Percentiles rank a stretch among this genome's conserved stretches.
Conservation (phyloP, 1,139 yeast genomes). For the Blastobotrys ciferrii region DNA sequence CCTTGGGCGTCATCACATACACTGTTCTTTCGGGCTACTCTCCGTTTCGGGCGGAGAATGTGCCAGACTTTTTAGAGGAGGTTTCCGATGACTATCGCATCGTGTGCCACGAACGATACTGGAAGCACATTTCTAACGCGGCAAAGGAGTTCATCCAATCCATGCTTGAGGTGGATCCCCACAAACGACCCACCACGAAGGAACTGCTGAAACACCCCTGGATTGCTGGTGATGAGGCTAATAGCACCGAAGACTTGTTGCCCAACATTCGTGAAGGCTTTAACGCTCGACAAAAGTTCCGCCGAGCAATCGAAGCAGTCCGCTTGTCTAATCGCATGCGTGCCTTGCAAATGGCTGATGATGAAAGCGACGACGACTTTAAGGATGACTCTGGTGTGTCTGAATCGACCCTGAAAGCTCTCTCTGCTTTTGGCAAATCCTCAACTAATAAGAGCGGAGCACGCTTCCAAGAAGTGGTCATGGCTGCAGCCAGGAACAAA, state of each 20-base stretch:
- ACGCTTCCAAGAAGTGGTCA: slow-evolving; percentile 72
- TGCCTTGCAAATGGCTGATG: slow-evolving; percentile 54
- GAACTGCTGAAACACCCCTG: slow-evolving; percentile 67
- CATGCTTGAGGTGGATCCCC: slow-evolving; percentile 66
- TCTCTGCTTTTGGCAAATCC: slow-evolving; percentile 4
- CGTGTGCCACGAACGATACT: slow-evolving; percentile 80
- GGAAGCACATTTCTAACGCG: slow-evolving; percentile 72
- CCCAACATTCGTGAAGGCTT: slow-evolving; percentile 72
- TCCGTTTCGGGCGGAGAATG: slow-evolving; percentile 84
- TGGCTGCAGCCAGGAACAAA: slow-evolving; percentile 65
- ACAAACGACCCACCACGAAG: slow-evolving; percentile 61
- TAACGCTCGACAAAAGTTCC: slow-evolving; percentile 80
- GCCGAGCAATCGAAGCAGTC: slow-evolving; percentile 82
- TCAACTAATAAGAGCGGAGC: slow-evolving; percentile 26
- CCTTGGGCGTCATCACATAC: slow-evolving; percentile 86
- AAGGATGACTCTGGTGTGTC: slow-evolving; percentile 36
- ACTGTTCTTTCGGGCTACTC: slow-evolving; percentile 90
- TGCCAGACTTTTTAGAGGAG: slow-evolving; percentile 75
- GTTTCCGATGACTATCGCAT: slow-evolving; percentile 65
- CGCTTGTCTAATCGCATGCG: slow-evolving; percentile 70
- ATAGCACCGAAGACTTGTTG: slow-evolving; percentile 56
- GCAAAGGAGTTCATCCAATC: slow-evolving; percentile 72
- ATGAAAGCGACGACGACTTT: slow-evolving; percentile 55
- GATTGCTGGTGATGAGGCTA: slow-evolving; percentile 48
- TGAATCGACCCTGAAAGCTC: neutral